Conservation (phyloP, 2,329 filamentous ascomycete genomes). For the Bertia moriformis region DNA sequence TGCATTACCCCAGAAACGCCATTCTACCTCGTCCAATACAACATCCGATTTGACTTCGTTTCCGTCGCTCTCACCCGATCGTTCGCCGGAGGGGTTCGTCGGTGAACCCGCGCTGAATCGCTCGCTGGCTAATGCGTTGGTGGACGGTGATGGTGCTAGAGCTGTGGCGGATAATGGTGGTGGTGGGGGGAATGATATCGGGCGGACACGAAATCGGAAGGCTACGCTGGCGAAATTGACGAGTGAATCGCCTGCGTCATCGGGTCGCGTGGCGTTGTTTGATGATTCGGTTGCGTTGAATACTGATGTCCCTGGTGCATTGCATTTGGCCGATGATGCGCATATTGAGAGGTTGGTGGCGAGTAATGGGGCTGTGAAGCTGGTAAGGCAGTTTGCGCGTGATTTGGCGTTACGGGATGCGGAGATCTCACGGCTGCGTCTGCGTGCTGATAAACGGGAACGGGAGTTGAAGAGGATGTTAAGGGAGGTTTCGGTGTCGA, state of each 20-base stretch:
- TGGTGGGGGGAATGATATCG: too few species aligned
- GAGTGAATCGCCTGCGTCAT: background rate
- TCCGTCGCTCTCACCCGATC: background rate
- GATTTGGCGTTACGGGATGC: background rate
- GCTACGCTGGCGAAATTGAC: background rate
- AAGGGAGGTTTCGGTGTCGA: background rate
- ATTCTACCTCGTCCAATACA: constrained; percentile 1
- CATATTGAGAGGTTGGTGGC: background rate
- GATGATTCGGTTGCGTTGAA: background rate
- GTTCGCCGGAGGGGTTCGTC: background rate
- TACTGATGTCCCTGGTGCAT: background rate
- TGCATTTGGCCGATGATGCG: background rate
- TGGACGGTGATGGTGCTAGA: background rate
- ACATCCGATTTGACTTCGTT: background rate
- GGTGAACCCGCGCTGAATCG: background rate
- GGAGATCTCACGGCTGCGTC: background rate
- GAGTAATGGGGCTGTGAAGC: background rate
- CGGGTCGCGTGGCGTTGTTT: background rate
- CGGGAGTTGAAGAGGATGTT: constrained; percentile 1
- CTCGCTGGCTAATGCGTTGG: background rate
- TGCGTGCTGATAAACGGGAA: background rate
- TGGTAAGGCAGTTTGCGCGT: background rate
- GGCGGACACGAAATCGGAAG: background rate
- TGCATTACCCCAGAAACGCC: background rate
- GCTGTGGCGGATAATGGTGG: too few species aligned